phyloP scores from a whole-genome alignment of 2,329 filamentous ascomycete species.

The Fusarium sp. region DNA sequence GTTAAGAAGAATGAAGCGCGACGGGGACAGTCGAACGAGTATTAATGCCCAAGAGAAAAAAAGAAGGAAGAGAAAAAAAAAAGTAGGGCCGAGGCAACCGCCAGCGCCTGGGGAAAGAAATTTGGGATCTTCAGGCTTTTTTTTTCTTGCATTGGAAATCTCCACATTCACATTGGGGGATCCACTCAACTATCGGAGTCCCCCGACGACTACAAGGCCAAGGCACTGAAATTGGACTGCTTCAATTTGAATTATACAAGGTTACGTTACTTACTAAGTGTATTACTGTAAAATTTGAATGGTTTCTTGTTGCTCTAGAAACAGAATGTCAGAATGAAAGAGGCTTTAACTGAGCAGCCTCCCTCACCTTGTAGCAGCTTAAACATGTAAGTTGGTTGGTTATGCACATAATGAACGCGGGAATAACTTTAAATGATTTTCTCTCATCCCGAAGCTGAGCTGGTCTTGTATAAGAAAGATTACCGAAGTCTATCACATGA shows the following conservation, averaged over 20 bases:
- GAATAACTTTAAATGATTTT: neutral
- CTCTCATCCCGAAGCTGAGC: neutral
- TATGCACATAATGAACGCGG: neutral
- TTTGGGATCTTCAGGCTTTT: slow-evolving; percentile 43
- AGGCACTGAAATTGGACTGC: too few relatives aligned
- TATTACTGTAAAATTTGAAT: neutral
- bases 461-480: too few relatives aligned
- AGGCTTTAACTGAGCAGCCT: neutral
- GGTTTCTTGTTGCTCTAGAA: neutral
- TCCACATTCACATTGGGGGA: slow-evolving; percentile 18
- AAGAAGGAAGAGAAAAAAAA: slow-evolving; percentile 22
- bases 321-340: neutral
- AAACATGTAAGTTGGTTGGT: neutral
- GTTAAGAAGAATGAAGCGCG: neutral
- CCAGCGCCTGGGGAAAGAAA: slow-evolving; percentile 13
- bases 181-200: slow-evolving; percentile 43
- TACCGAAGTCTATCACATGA: too few relatives aligned
- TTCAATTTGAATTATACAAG: too few relatives aligned
- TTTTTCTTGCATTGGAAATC: slow-evolving; percentile 36
- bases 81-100: slow-evolving; percentile 36
- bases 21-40: slow-evolving; percentile 28
- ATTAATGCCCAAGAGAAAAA: slow-evolving; percentile 40
- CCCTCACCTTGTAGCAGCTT: too few relatives aligned
- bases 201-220: slow-evolving; percentile 25
- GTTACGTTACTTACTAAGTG: too few relatives aligned